Evolutionary conservation across 1,284 basidiomycete genomes (phyloP).

Genomic region (Farysia itapuensis): DNA sequence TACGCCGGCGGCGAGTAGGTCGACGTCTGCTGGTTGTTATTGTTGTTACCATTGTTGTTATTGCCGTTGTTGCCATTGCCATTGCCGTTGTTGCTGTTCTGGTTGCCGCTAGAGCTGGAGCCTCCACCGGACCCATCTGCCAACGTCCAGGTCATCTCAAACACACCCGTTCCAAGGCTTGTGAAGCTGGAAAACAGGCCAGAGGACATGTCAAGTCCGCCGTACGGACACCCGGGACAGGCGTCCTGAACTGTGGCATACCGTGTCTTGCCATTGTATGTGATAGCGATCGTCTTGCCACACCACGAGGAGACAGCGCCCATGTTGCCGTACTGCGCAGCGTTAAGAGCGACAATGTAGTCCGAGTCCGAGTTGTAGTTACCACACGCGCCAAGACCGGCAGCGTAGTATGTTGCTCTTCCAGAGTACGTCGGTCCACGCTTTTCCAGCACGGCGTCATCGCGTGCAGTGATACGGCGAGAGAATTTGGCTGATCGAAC

Average conservation of each 20-base stretch:
- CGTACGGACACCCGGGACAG: slow-evolving; percentile 73
- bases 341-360: slow-evolving; percentile 40
- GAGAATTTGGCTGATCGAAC: no score
- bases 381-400: slow-evolving; percentile 37
- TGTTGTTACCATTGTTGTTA: slow-evolving; percentile 5
- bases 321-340: slow-evolving; percentile 31
- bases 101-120: no score
- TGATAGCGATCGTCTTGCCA: slow-evolving; percentile 69
- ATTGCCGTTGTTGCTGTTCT: background rate
- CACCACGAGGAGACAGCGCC: slow-evolving; percentile 61
- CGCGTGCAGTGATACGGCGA: no score
- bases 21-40: no score
- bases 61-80: slow-evolving; percentile 1
- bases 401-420: slow-evolving; percentile 30
- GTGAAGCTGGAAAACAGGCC: slow-evolving; percentile 67
- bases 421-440: slow-evolving; percentile 18
- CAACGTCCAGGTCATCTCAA: slow-evolving; percentile 42
- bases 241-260: slow-evolving; percentile 69
- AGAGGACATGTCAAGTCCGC: slow-evolving; percentile 75
- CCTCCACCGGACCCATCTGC: slow-evolving; percentile 6
- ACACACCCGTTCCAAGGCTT: slow-evolving; percentile 26
- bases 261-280: slow-evolving; percentile 63
- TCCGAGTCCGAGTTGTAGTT: slow-evolving; percentile 18
- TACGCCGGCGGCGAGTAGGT: no score
- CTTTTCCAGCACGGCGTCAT: slow-evolving; percentile 19